A percentile compares a stretch with the other conserved stretches of the same genome.
These are phyloP conservation scores for Aspergillus thermomutatus DNA, from an alignment of 2,329 filamentous ascomycete genomes.

Conservation along the genomic window DNA sequence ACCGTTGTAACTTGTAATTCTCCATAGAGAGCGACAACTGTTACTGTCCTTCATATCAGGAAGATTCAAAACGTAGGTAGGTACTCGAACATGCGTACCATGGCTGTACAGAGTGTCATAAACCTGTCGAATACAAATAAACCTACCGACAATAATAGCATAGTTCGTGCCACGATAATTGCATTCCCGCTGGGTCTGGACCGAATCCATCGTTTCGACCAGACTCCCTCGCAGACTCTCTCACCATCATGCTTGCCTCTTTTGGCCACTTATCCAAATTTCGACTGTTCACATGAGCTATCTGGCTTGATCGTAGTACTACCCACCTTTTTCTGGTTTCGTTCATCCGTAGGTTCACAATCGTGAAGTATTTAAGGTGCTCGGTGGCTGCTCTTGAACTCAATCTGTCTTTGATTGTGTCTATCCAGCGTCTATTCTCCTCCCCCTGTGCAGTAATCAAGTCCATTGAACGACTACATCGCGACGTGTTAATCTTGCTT, in stretches of 20 bases:
- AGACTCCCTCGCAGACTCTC: constrained; percentile 2
- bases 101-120: background rate
- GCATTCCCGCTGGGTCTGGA: constrained; percentile 6
- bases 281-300: constrained; percentile 20
- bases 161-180: constrained; percentile 10
- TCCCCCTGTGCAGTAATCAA: background rate
- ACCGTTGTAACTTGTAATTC: no score
- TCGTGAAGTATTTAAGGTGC: constrained; percentile 17
- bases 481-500: background rate
- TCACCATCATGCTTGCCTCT: constrained; percentile 4
- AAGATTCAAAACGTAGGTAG: no score
- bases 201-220: constrained; percentile 1
- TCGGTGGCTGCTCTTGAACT: background rate
- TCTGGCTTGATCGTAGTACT: background rate
- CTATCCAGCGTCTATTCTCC: background rate
- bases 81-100: background rate
- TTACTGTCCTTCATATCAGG: no score
- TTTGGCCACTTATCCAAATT: constrained; percentile 7
- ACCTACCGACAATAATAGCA: no score
- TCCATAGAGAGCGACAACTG: no score
- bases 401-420: background rate
- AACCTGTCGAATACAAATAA: background rate
- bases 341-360: background rate
- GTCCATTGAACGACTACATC: background rate
- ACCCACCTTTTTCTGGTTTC: background rate